Percentiles rank a stretch among this genome's conserved stretches.
phyloP scores from a whole-genome alignment of 192 early-diverging fungal genomes.

The Linnemannia hyalina region DNA sequence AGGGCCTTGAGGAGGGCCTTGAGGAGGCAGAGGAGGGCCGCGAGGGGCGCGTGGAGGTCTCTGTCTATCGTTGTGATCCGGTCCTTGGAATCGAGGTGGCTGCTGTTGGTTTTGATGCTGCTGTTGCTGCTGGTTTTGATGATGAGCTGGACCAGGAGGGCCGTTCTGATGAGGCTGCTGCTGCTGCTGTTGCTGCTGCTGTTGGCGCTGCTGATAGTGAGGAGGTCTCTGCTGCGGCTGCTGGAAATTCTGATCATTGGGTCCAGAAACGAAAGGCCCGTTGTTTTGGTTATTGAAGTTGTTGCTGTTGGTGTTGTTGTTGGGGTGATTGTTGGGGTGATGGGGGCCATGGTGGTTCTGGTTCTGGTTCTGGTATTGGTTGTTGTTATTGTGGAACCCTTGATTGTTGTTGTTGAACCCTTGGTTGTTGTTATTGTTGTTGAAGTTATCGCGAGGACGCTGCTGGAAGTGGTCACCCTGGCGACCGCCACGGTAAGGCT shows the following conservation, averaged over 20 bases:
- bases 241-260: not conserved
- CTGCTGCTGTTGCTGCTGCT: conserved; percentile 23
- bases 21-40: conserved; percentile 30
- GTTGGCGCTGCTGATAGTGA: conserved; percentile 14
- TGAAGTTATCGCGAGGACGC: conserved; percentile 40
- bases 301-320: conserved; percentile 3
- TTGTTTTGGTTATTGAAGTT: not conserved
- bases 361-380: conserved; percentile 12
- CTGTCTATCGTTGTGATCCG: conserved; percentile 24
- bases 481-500: conserved; percentile 28
- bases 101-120: conserved; percentile 16
- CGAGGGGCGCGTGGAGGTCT: conserved; percentile 26
- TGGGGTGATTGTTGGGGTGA: not conserved
- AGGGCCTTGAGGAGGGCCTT: conserved; percentile 4
- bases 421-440: conserved; percentile 5
- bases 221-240: conserved; percentile 10
- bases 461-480: conserved; percentile 37
- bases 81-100: conserved; percentile 21
- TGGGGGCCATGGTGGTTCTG: conserved; percentile 10
- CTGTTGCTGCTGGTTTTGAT: conserved; percentile 4
- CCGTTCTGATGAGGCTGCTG: conserved; percentile 16
- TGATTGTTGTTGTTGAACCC: not conserved
- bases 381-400: conserved; percentile 4
- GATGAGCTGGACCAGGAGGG: not conserved
- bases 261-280: not conserved